A percentile compares a stretch with the other conserved stretches of the same genome.
These are phyloP conservation scores for Dothideomycetes sp. DNA, from an alignment of 2,329 filamentous ascomycete species.

Conservation along the genomic window DNA sequence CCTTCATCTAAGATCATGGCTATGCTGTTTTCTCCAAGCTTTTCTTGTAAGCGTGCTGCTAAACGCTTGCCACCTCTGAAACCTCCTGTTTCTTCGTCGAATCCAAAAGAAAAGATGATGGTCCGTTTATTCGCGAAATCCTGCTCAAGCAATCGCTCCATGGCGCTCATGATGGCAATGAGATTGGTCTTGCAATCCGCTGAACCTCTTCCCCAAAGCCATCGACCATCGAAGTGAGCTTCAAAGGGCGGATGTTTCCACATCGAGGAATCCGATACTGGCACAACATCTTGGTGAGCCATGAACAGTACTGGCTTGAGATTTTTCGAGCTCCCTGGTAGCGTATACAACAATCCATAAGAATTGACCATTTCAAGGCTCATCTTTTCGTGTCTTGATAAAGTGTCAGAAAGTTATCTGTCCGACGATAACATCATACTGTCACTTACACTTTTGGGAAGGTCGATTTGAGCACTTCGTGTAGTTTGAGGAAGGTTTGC, in stretches of 20 bases:
- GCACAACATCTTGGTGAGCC: conserved; percentile 58
- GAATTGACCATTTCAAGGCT: conserved; percentile 49
- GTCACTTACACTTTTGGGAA: conserved; percentile 39
- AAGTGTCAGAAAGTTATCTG: background rate
- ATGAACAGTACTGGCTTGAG: conserved; percentile 51
- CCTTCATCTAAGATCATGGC: conserved; percentile 54
- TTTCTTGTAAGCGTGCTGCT: conserved; percentile 35
- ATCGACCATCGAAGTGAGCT: conserved; percentile 49
- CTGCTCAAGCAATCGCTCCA: conserved; percentile 46
- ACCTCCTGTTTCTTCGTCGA: conserved; percentile 54
- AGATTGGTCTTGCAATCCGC: conserved; percentile 55
- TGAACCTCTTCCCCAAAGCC: conserved; percentile 53
- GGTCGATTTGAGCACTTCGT: conserved; percentile 38
- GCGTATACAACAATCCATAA: conserved; percentile 51
- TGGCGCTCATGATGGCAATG: conserved; percentile 46
- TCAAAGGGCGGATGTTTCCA: conserved; percentile 55
- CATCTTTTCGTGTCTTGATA: conserved; percentile 32
- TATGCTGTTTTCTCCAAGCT: conserved; percentile 47
- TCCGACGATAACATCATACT: background rate
- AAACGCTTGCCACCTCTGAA: conserved; percentile 43
- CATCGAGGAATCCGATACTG: conserved; percentile 44
- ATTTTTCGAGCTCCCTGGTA: conserved; percentile 41
- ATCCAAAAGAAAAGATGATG: conserved; percentile 51
- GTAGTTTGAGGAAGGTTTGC: conserved; percentile 49
- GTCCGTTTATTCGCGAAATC: conserved; percentile 47